Evolutionary conservation across 176 grass and related monocot species (phyloP), one percentile per base, ranked within the genome.

Genomic region (Urochloa ruziziensis): DNA sequence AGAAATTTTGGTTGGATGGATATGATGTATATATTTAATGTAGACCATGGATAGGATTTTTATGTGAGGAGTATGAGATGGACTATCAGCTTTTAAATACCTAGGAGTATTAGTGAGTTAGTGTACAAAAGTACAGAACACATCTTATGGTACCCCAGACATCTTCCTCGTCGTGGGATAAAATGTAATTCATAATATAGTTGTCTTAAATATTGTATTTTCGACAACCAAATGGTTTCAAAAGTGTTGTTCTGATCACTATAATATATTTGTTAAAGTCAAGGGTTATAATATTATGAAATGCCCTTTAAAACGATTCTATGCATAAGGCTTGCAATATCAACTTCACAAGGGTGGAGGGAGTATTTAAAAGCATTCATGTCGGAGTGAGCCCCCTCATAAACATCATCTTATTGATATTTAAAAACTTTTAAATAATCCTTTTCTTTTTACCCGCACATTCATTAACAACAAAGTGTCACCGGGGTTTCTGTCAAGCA

Each of bases 1-100:
- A 88, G 82, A 78, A 82, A 89, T 25, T 61, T n/a, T 67, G 62
- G 63, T 37, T 58, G 11, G 32, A 57, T 19, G 19, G 40, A 47
- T 29, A 47, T 29, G 68, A 51, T 37, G 62, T 48, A 27, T 43
- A 60, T 61, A 19, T 43, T 18, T 37, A 59, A 16, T 40, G 23
- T 76, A 57, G 21, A 60, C 53, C 7, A 39, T 17, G 52, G 73
- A 58, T 74, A 54, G 10, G 29, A 53, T 74, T 62, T 76, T 47
- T 30, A 4, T 21, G 17, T 8, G 36, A 77, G 16, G 9, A 32
- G n/a, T 7, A 30, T 30, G 36, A 42, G 24, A 61, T 14, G 11
- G 12, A 12, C 19, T n/a, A n/a, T 40, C 19, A 11, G 6, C 10
- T 39, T 67, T 67, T 64, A 13, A 13, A 12, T n/a, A 67, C 34